phyloP scores from a whole-genome alignment of 305 asterid species.

The Fraxinus nigra region DNA sequence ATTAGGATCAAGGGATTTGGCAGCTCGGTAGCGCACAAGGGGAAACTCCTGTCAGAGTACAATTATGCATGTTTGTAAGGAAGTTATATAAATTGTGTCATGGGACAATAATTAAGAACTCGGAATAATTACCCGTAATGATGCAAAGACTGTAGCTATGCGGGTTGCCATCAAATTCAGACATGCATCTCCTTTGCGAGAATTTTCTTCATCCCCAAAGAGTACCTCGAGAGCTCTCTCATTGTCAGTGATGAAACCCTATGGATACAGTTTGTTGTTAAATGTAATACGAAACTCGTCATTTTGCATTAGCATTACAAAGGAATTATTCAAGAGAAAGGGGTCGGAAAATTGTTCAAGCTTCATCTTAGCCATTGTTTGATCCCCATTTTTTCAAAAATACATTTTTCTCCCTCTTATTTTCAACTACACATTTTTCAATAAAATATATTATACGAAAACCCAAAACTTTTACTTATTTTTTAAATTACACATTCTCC shows the following conservation, averaged over 20 bases:
- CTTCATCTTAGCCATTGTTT: not conserved
- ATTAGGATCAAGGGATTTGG: slow-evolving; percentile 87
- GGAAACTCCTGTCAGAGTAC: slow-evolving; percentile 86
- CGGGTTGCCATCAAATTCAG: slow-evolving; percentile 85
- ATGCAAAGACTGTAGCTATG: slow-evolving; percentile 93
- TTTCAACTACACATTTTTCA: not conserved
- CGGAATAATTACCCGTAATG: slow-evolving; percentile 61
- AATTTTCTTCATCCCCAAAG: slow-evolving; percentile 89
- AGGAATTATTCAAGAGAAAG: not conserved
- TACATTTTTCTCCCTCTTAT: not conserved
- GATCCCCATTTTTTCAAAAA: not conserved
- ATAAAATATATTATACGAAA: not conserved
- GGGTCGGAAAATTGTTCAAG: not conserved
- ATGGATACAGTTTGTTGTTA: slow-evolving; percentile 13
- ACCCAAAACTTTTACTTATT: too few relatives aligned
- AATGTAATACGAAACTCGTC: not conserved
- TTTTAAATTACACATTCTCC: not conserved
- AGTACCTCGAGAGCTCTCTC: slow-evolving; percentile 95
- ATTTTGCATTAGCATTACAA: not conserved
- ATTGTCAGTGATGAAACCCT: slow-evolving; percentile 94
- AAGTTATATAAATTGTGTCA: slow-evolving; percentile 4
- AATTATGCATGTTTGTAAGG: slow-evolving; percentile 16
- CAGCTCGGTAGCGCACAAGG: slow-evolving; percentile 84
- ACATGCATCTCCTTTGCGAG: slow-evolving; percentile 77
- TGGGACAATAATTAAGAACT: slow-evolving; percentile 4